Conservation (phyloP, 345 rosid genomes). For the Melastoma malabathricum region DNA sequence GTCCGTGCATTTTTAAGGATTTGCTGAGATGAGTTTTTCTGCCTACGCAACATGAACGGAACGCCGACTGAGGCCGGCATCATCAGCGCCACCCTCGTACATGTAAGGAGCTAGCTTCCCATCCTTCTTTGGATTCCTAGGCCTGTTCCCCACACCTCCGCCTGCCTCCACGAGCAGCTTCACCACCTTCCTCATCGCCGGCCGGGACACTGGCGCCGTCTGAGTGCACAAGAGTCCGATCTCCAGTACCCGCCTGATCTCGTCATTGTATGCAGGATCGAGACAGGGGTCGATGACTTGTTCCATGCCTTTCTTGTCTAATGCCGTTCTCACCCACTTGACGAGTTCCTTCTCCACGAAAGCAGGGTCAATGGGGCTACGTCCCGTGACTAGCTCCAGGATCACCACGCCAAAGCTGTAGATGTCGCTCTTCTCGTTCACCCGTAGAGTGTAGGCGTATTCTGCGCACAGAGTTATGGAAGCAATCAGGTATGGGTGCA, state of each 20-base stretch:
- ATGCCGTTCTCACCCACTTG: slow-evolving; percentile 50
- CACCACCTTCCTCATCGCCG: slow-evolving; percentile 85
- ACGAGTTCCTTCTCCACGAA: slow-evolving; percentile 73
- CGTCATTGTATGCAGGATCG: slow-evolving; percentile 31
- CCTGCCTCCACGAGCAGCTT: slow-evolving; percentile 62
- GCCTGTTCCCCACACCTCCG: slow-evolving; percentile 10
- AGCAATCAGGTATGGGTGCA: neutral
- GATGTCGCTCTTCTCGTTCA: slow-evolving; percentile 89
- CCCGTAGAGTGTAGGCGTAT: slow-evolving; percentile 73
- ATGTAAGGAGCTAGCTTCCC: slow-evolving; percentile 67
- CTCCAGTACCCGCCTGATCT: slow-evolving; percentile 47
- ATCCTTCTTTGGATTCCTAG: slow-evolving; percentile 19
- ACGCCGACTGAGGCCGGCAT: neutral
- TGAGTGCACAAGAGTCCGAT: slow-evolving; percentile 64
- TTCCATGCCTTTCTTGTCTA: slow-evolving; percentile 39
- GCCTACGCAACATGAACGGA: neutral
- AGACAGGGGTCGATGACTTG: slow-evolving; percentile 54
- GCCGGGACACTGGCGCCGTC: slow-evolving; percentile 67
- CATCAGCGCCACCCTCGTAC: slow-evolving; percentile 29
- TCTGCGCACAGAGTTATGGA: slow-evolving; percentile 24
- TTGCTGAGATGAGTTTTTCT: too few species aligned
- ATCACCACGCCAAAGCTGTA: slow-evolving; percentile 87
- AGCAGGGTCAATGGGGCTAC: slow-evolving; percentile 48
- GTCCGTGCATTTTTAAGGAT: too few species aligned
- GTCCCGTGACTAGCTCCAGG: slow-evolving; percentile 71